Evolutionary conservation across 106 monocot species (phyloP), one percentile per base, ranked within the genome.

Genomic region (Dendrobium catenatum): DNA sequence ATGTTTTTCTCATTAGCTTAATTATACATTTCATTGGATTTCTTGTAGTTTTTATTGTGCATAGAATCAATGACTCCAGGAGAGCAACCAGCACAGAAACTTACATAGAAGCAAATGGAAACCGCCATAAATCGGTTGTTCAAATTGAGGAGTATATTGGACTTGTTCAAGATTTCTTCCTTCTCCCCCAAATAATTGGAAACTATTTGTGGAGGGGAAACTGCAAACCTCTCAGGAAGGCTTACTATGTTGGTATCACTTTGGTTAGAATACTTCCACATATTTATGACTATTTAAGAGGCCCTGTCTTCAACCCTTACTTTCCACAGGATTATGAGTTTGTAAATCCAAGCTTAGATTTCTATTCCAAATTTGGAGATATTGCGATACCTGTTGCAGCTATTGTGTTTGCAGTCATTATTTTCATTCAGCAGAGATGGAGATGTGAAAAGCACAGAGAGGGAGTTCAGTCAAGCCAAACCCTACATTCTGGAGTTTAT

Each of bases 101-200:
- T 20, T 92, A 87, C 75, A 51, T 84, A 19, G 89, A 89, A 61
- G 9, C 72, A 5, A 82, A 76, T 11, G 86, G 84, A 73, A 78
- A 90, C 42, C 83, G 81, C 27, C 81, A 83, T 46, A 82, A 79
- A 47, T 67, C 86, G 90, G 85, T 64, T 64, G 82, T 87, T 37
- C 76, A 83, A 42, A 56, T 93, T 37, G 90, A 90, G 68, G 88
- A 88, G 80, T 93, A 93, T 84, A 73, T 85, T 19, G 91, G 87
- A 44, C 68, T 93, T n/a, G 54, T 87, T 42, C 90, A 93, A 79
- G 93, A 93, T 75, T 87, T 93, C 46, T 91, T 91, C 77, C 80
- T 93, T 9, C 90, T 93, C 56, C 91, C 93, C 73, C 93, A 93
- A 43, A 82, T 90, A 42, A 89, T 90, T 17, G 91, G 93, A 33